phyloP scores from a whole-genome alignment of 2,329 filamentous ascomycete genomes.

The Phialophora verrucosa region DNA sequence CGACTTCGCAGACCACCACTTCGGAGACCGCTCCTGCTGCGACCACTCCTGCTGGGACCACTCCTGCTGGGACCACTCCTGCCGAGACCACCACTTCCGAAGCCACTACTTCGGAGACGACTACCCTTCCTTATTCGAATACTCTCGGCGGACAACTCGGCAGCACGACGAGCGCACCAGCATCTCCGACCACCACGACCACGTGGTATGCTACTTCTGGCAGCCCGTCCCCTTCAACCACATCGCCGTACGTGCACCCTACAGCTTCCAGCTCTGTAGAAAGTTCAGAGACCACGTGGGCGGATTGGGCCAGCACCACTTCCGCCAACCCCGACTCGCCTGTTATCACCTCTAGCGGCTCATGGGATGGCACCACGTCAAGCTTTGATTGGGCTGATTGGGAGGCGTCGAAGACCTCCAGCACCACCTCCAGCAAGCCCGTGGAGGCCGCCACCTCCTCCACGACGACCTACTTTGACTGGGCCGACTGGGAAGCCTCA shows the following conservation, averaged over 20 bases:
- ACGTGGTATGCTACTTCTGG: background rate
- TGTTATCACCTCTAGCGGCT: background rate
- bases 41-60: conserved; percentile 13
- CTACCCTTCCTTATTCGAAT: background rate
- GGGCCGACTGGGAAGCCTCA: conserved; percentile 9
- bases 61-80: conserved; percentile 15
- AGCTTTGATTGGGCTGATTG: conserved; percentile 13
- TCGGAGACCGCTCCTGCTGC: conserved; percentile 16
- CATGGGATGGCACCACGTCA: background rate
- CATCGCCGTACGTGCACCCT: conserved; percentile 3
- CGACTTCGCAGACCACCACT: conserved; percentile 7
- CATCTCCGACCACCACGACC: conserved; percentile 4
- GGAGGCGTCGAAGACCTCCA: conserved; percentile 8
- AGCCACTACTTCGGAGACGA: background rate
- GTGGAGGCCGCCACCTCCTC: background rate
- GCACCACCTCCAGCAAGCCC: background rate
- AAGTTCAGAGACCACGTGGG: conserved; percentile 1
- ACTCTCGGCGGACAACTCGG: background rate
- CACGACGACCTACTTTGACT: background rate
- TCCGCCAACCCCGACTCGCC: background rate
- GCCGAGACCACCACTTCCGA: background rate
- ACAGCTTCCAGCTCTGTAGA: conserved; percentile 6
- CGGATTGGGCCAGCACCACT: background rate
- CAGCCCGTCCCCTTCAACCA: conserved; percentile 2
- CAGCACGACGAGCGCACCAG: background rate